Evolutionary conservation across 257 asterid species (phyloP), one percentile per base, ranked within the genome.

Genomic region (Forsythia viridissima): DNA sequence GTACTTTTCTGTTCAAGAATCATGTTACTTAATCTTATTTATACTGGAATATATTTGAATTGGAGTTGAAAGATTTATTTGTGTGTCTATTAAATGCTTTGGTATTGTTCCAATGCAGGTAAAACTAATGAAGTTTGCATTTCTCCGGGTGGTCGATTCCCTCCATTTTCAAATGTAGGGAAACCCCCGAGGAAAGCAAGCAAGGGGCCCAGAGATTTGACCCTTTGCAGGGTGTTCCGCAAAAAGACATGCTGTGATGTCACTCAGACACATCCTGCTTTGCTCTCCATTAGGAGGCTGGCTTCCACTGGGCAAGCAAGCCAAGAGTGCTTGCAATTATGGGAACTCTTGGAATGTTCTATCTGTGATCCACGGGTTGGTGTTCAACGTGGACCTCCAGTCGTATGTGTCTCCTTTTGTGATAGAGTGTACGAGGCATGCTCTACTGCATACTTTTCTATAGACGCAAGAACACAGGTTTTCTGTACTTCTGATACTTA

Each of bases 301-400:
- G 95, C 97, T 82, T 88, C 97, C 48, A 85, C 91, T n/a, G 99
- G 99, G 72, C 97, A 96, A 87, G 99, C 97, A 72, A 92, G 86
- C 85, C 92, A 87, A 88, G 98, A 96, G 75, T 96, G 99, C 88
- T 85, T 93, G 91, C 96, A 90, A 44, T 80, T 96, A 82, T 96
- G 99, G 99, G 98, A 96, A 84, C 79, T 88, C 70, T 82, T 96
- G 86, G 99, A 96, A 82, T 96, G 99, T 79, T 87, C 98, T 48
- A 92, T 92, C 73, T 96, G 99, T 77, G 97, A 94, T 83, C 99
- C 98, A 9, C 88, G 80, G 76, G 92, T 96, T 41, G 97, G 97
- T 39, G 92, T 91, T 65, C 93, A 85, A 74, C 88, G 83, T 13
- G 97, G 99, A 74, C 96, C 96, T 80, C 98, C 98, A 74, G 84